Conservation (phyloP, 1,284 basidiomycete genomes). For the Tylopilus orsonianus region DNA sequence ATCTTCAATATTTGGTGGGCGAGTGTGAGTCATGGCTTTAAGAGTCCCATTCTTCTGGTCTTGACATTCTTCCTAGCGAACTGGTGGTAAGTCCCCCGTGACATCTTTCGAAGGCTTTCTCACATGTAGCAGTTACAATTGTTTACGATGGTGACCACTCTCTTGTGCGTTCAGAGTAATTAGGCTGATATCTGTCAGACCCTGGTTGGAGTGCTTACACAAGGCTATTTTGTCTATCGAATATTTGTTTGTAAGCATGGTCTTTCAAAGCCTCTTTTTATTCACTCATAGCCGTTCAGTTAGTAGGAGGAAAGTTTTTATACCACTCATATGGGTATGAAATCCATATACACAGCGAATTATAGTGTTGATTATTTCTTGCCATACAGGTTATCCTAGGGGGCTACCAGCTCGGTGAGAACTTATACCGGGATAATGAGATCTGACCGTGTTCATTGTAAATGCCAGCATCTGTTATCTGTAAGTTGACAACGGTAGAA, state of each 20-base stretch:
- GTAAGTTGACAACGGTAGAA: conserved; percentile 5
- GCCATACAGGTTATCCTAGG: not conserved
- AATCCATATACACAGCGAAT: not conserved
- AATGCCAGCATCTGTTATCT: not conserved
- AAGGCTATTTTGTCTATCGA: conserved; percentile 17
- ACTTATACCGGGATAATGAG: too few relatives aligned
- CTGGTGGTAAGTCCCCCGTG: conserved; percentile 11
- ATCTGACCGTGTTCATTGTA: not conserved
- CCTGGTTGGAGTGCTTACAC: not conserved
- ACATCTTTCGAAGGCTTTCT: not conserved
- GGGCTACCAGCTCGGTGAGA: conserved; percentile 8
- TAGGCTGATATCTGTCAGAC: conserved; percentile 5
- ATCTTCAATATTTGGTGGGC: not conserved
- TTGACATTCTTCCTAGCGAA: conserved; percentile 11
- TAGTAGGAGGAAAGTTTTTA: not conserved
- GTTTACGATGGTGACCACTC: conserved; percentile 1
- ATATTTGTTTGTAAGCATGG: conserved; percentile 13
- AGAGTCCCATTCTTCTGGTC: not conserved
- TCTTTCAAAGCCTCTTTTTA: not conserved
- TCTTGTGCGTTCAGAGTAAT: not conserved
- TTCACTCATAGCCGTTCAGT: not conserved
- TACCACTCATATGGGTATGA: not conserved
- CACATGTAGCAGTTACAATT: conserved; percentile 11
- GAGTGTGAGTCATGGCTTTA: conserved; percentile 8
- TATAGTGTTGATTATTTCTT: not conserved